A percentile compares a stretch with the other conserved stretches of the same genome.
phyloP scores from a whole-genome alignment of 116 monocot genomes.

The Papilionanthe hybrid region DNA sequence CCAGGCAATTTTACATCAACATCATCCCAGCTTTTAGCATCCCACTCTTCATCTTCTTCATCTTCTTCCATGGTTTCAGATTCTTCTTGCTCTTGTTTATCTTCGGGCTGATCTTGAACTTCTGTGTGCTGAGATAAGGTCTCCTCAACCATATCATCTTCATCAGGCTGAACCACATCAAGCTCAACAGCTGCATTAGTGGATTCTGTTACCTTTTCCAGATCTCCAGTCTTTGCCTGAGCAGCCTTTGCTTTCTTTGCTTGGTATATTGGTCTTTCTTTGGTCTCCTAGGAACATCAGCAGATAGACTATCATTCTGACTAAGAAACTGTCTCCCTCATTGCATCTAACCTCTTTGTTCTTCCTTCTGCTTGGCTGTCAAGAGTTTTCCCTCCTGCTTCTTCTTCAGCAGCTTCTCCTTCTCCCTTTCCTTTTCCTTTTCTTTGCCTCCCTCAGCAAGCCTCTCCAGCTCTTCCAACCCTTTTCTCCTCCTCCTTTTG shows the following conservation, averaged over 20 bases:
- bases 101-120: slow-evolving; percentile 39
- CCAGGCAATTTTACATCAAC: slow-evolving; percentile 68
- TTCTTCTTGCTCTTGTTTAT: slow-evolving; percentile 28
- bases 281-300: no score
- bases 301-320: no score
- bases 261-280: no score
- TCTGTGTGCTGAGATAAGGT: slow-evolving; percentile 28
- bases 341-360: slow-evolving; percentile 60
- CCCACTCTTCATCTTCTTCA: slow-evolving; percentile 84
- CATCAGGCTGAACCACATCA: slow-evolving; percentile 18
- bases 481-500: slow-evolving; percentile 67
- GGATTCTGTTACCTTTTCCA: no score
- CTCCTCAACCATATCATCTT: slow-evolving; percentile 22
- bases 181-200: slow-evolving; percentile 31
- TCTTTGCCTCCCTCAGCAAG: slow-evolving; percentile 71
- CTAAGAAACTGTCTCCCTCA: slow-evolving; percentile 71
- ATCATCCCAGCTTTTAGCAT: slow-evolving; percentile 99
- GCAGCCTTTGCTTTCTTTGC: no score
- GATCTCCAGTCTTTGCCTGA: no score
- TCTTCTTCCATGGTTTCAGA: slow-evolving; percentile 35
- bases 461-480: slow-evolving; percentile 65
- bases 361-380: slow-evolving; percentile 73
- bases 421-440: slow-evolving; percentile 89
- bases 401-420: slow-evolving; percentile 79
- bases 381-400: slow-evolving; percentile 80